Base-by-base conservation (phyloP, 1,284 basidiomycete species). In the Ustilago loliicola region DNA sequence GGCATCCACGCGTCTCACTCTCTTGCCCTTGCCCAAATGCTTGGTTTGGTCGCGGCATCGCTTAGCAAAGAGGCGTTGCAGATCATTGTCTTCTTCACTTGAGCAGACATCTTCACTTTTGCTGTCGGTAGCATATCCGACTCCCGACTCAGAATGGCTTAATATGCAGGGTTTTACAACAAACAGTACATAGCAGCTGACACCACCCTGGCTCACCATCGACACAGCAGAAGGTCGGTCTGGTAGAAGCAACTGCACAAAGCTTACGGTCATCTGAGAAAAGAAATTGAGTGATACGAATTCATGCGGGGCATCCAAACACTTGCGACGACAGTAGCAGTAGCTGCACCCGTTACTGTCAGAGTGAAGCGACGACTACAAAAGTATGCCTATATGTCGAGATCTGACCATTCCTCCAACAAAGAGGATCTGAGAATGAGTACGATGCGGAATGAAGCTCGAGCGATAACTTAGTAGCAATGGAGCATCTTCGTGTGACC, bases 1-100 rank as follows among this genome's bases (percentile, higher is more conserved):
- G 40, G 40, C 13, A 42, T 42, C 40, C 53, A 51, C 25, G 23
- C 50, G 29, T 30, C 25, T 38, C 48, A 51, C 47, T 5, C 25
- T 29, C 25, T 51, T 25, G 9, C 13, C 8, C 48, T 29, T 27
- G 1, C 40, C 40, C 40, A 17, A 50, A 34, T 34, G 13, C 25
- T 15, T 29, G 48, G 23, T 4, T 47, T 21, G 19, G 19, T 17
- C n/a, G 21, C 8, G 45, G 45, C 55, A 30, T 45, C 40, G 42
- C 56, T 58, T 58, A 58, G 42, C 56, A 58, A 58, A 48, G 27
- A 58, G 13, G 27, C 42, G 27, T 32, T 48, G 45, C 56, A 58
- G 29, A 47, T 58, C 55, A 30, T 29, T 23, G 8, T 19, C 21
- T 13, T 29, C 34, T 7, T 1, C n/a, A 48, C 45, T 48, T 13